Base-by-base conservation (phyloP, 805 yeast genomes). In the Zygoascus bituminiphila region DNA sequence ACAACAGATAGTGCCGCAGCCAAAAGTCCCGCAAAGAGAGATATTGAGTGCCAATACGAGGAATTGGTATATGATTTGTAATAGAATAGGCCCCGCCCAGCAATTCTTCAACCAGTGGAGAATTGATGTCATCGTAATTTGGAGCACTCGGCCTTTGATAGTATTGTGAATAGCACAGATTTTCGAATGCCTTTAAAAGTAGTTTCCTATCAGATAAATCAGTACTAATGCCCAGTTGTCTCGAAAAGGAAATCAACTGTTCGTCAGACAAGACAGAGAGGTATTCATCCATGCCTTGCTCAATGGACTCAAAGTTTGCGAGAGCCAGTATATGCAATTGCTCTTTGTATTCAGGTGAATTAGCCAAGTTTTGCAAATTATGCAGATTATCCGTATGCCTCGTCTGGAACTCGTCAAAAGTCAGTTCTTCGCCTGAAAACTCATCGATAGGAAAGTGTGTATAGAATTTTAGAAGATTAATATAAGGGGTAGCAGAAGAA, bases 401-500 rank as follows among this genome's bases (percentile, higher is more conserved):
- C 15, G 49, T 23, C 42, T 54, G 54, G 10, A 50, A 17, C 9
- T 54, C 50, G 3, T 57, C 59, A 2, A 53, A 25, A 1, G 58
- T 25, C 4, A 61, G 46, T 5, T 56, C 39, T 14, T 54, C 58
- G 7, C 75, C 75, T 0, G 70, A 54, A 38, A 66, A 62, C 41
- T 73, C 78, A 51, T 73, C 66, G 15, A 75, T 56, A 2, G 77
- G 77, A 51, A 65, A 72, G 37, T 62, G 49, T 3, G 66, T 35
- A 35, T 59, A 65, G 40, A 39, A 29, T 42, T 43, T 45, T 22
- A 51, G 36, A 43, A 49, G 25, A 4, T 37, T 33, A 12, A 41
- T 10, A 19, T 24, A 17, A 14, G 22, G 7, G n/a, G 31, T 29
- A 26, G 38, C 15, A 7, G 39, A 25, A 15, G 33, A 23, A 17